A percentile compares a stretch with the other conserved stretches of the same genome.
Evolutionary conservation across 768 basidiomycete species (phyloP).

Genomic region (Brasilioporus rufonigricans): DNA sequence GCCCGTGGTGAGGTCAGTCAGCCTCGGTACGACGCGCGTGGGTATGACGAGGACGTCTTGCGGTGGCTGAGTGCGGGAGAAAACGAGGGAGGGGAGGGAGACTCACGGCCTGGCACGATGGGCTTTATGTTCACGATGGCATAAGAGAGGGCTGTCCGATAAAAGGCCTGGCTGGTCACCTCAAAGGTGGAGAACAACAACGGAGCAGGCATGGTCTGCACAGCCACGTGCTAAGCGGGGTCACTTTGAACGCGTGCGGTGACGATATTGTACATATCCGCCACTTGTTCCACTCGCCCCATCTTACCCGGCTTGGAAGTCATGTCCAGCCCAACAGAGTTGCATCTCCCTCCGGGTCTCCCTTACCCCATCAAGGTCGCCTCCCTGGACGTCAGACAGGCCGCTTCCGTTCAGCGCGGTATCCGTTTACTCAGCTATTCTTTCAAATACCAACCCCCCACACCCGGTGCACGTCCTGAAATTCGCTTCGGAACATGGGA

Average conservation of each 20-base stretch:
- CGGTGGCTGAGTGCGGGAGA: constrained; percentile 1
- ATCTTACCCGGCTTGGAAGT: too few relatives aligned
- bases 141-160: constrained; percentile 63
- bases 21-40: constrained; percentile 51
- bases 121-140: constrained; percentile 96
- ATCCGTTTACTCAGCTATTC: constrained; percentile 82
- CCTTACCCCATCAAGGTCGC: constrained; percentile 86
- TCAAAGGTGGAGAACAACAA: constrained; percentile 79
- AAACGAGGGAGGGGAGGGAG: neutral
- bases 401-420: constrained; percentile 59
- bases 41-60: constrained; percentile 65
- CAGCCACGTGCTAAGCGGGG: constrained; percentile 18
- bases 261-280: neutral
- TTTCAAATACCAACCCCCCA: constrained; percentile 56
- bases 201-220: constrained; percentile 18
- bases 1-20: constrained; percentile 52
- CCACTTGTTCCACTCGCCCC: too few relatives aligned
- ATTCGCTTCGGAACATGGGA: constrained; percentile 91
- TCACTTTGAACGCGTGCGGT: neutral
- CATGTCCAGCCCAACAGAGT: constrained; percentile 66
- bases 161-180: constrained; percentile 74
- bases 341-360: constrained; percentile 72
- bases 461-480: constrained; percentile 51
- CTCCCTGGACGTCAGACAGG: constrained; percentile 54
- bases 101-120: constrained; percentile 90